Evolutionary conservation across 2,329 filamentous ascomycete species (phyloP), one percentile per base, ranked within the genome.

Genomic region (Fusarium sp.): DNA sequence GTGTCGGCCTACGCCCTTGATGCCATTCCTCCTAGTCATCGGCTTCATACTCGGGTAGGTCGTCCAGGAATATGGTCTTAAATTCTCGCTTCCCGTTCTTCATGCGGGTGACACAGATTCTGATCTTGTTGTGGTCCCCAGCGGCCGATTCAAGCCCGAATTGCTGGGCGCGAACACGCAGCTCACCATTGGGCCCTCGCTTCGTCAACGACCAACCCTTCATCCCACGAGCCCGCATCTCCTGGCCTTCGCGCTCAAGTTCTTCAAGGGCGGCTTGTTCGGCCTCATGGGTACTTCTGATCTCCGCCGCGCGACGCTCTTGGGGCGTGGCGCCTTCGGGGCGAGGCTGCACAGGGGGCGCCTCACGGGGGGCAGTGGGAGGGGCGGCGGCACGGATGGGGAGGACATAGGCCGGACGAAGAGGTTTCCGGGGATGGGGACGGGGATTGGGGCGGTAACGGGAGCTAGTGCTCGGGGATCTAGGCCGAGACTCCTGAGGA

Each of bases 161-260:
- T 8, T 52, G 47, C 25, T 52, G 47, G 3, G 47, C 18, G 16
- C 47, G 47, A 11, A 52, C 47, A 29, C 18, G 47, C 3, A 52
- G 25, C 25, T 29, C 47, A 9, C 47, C 47, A 10, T 52, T n/a
- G 3, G 9, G 16, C 6, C 10, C 6, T 9, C 47, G 29, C 47
- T n/a, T 52, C 16, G 47, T 29, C 25, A 13, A 16, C 5, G 47
- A 52, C 83, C 42, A 47, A 27, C 42, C 42, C 14, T 27, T 16
- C 9, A 47, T 47, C 42, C 42, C 42, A 10, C 42, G 42, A 18
- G 42, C 22, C 7, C 22, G 22, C 22, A 47, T 16, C 22, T 18
- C 22, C 27, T 25, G 14, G 3, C 16, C 42, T 25, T 47, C 22
- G 42, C 42, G 42, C 22, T 47, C 42, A 5, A 47, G 42, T 3